Conservation (phyloP, 2,329 filamentous ascomycete genomes). For the Diaporthe velutina region DNA sequence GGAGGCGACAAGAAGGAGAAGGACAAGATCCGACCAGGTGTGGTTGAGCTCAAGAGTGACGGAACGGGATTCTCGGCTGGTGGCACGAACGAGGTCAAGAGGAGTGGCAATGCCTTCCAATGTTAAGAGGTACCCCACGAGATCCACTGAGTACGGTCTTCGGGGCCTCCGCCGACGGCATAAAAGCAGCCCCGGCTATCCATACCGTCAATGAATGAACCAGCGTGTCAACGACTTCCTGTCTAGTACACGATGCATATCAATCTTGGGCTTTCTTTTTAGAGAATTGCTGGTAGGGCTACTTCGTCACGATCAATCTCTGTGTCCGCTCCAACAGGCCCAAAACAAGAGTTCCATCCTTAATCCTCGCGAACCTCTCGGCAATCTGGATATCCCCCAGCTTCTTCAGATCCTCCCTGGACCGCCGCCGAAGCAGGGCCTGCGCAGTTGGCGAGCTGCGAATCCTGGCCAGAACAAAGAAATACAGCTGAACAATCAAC, state of each 20-base stretch:
- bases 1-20: constrained; percentile 61
- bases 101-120: constrained; percentile 83
- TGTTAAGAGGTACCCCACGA: constrained; percentile 62
- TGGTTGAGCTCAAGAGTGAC: constrained; percentile 86
- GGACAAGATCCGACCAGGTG: constrained; percentile 74
- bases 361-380: constrained; percentile 28
- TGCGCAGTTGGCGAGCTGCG: constrained; percentile 57
- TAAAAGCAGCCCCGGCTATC: neutral
- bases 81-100: constrained; percentile 87
- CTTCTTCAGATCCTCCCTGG: neutral
- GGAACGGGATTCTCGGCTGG: constrained; percentile 93
- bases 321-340: constrained; percentile 45
- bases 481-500: constrained; percentile 79
- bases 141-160: neutral
- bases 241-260: neutral
- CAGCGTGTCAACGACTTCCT: neutral
- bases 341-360: constrained; percentile 40
- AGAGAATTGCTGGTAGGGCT: neutral
- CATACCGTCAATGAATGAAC: neutral
- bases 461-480: constrained; percentile 67
- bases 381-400: neutral
- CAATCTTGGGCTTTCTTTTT: neutral
- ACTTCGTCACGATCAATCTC: constrained; percentile 38
- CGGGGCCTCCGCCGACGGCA: neutral
- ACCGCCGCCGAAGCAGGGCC: constrained; percentile 47